Percentiles rank a stretch among this genome's conserved stretches.
Conservation (phyloP, 2,329 filamentous ascomycete genomes). For the Fusarium avenaceum region DNA sequence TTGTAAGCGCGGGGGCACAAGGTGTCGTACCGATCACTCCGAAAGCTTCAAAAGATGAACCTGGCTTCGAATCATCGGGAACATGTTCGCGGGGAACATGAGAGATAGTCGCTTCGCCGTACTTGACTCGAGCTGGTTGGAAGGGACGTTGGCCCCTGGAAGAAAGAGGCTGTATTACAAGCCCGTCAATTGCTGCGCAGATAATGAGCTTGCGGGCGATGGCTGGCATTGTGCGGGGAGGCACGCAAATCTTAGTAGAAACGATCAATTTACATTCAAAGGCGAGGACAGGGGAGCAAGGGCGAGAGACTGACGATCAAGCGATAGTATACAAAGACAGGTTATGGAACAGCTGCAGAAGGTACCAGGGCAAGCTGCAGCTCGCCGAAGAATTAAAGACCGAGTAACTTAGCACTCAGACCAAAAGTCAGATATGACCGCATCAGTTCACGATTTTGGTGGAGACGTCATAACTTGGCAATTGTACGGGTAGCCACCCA, state of each 20-base stretch:
- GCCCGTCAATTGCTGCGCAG: constrained; percentile 83
- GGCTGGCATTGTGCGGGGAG: constrained; percentile 72
- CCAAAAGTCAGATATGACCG: constrained; percentile 41
- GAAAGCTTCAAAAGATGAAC: constrained; percentile 70
- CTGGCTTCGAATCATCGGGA: constrained; percentile 60
- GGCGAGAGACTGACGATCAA: constrained; percentile 12
- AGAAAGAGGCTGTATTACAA: constrained; percentile 81
- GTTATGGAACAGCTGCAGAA: constrained; percentile 13
- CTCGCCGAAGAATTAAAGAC: constrained; percentile 15
- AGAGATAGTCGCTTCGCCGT: constrained; percentile 68
- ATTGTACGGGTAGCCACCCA: constrained; percentile 8
- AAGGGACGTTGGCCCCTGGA: constrained; percentile 69
- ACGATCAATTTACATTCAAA: constrained; percentile 23
- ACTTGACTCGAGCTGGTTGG: constrained; percentile 77
- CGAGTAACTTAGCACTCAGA: constrained; percentile 33
- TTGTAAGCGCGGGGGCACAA: constrained; percentile 23
- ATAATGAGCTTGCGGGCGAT: constrained; percentile 85
- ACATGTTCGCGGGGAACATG: constrained; percentile 60
- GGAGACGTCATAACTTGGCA: constrained; percentile 47
- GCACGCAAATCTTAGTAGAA: constrained; percentile 26
- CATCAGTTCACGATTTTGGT: constrained; percentile 38
- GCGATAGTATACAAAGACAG: constrained; percentile 7
- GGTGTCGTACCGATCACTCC: constrained; percentile 66
- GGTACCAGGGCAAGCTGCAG: constrained; percentile 18
- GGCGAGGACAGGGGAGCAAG: constrained; percentile 11